Base-by-base conservation (phyloP, 352 stramenopile species). In the Phytophthora sojae region DNA sequence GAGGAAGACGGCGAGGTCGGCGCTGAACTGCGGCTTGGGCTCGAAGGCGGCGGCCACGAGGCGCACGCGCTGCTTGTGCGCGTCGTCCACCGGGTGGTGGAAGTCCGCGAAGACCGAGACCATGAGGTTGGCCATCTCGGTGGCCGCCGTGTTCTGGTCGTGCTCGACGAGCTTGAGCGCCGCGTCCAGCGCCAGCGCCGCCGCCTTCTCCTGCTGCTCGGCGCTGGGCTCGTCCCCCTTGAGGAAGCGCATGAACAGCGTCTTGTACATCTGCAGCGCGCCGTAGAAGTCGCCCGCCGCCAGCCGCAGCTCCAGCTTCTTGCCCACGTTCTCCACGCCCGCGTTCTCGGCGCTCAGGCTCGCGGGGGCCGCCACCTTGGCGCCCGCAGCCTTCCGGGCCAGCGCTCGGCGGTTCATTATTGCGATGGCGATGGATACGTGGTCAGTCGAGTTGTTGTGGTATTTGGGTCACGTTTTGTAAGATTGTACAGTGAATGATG, bases 261-360 rank as follows among this genome's bases (percentile, higher is more conserved):
- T 96, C 83, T 96, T 95, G 83, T 97, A 97, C 88, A 96, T 93
- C 69, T 97, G 90, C 66, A 97, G 66, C 59, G 90, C 90, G 57
- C 90, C 87, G 73, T 97, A 97, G 63, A 88, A 93, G 61, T 97
- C 88, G 12, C 88, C 88, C n/a, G 82, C 76, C 44, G 59, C 75
- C 44, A 96, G 77, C 76, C 94, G 86, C 59, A 69, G 69, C 65
- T 93, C 79, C 23, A 97, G 75, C 59, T 96, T 96, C 58, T 88
- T 82, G 17, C 68, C 82, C 30, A 96, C 89, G 57, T 94, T 95
- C 55, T 92, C 85, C 51, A 93, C 80, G 11, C 85, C 86, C 1
- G 70, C 76, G n/a, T 72, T 55, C 37, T 91, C 83, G 17, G 61
- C 58, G n/a, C 71, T 69, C 56, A 44, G 23, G 68, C 52, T 23